Conservation (phyloP, 495 filamentous ascomycete species). For the Neurospora cerealis region DNA sequence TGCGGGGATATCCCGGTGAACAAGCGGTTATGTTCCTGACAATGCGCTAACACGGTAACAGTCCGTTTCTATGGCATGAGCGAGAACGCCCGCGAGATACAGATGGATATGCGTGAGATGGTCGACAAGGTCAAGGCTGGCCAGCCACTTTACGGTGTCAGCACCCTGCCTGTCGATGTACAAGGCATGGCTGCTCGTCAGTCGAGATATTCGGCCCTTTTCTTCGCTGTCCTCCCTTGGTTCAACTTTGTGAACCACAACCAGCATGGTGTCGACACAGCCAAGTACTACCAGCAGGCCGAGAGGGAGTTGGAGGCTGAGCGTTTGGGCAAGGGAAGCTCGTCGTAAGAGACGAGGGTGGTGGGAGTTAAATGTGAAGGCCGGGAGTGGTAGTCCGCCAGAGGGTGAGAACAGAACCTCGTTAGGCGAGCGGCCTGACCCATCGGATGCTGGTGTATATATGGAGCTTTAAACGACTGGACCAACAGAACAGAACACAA, state of each 20-base stretch:
- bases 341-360: not conserved
- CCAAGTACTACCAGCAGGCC: constrained; percentile 96
- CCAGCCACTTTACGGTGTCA: constrained; percentile 81
- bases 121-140: constrained; percentile 86
- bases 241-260: constrained; percentile 97
- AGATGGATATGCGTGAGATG: constrained; percentile 98
- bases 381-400: not conserved
- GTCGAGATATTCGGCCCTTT: constrained; percentile 79
- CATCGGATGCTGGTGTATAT: constrained; percentile 18
- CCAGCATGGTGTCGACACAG: constrained; percentile 95
- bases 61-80: constrained; percentile 90
- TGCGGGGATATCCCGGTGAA: not conserved
- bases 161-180: constrained; percentile 67
- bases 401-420: not conserved
- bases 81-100: constrained; percentile 83
- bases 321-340: constrained; percentile 23
- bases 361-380: not conserved
- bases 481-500: not conserved
- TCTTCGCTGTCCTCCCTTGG: constrained; percentile 79
- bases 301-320: constrained; percentile 87
- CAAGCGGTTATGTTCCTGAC: not conserved
- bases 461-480: constrained; percentile 16
- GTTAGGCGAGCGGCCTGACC: constrained; percentile 4
- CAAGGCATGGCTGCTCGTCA: constrained; percentile 91
- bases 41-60: constrained; percentile 19